Evolutionary conservation across 2,329 filamentous ascomycete species (phyloP).

Genomic region (Talaromyces sp.): DNA sequence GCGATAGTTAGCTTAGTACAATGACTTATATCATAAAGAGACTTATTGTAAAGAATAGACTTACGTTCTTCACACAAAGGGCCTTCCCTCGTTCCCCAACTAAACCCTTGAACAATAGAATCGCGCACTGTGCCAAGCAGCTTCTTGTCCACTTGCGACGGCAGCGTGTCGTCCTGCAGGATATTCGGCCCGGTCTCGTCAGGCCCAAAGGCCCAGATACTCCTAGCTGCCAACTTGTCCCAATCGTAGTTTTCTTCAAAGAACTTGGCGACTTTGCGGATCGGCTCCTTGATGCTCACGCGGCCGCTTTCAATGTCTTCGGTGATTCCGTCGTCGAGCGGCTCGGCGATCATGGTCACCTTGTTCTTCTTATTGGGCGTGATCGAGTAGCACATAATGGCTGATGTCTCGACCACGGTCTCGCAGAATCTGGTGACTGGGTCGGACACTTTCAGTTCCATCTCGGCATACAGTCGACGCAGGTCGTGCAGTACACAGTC

Average conservation of each 20-base stretch:
- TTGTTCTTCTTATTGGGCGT: conserved; percentile 99
- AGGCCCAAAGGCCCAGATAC: conserved; percentile 97
- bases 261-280: conserved; percentile 89
- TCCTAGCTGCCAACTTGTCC: conserved; percentile 87
- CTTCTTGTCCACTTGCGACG: conserved; percentile 91
- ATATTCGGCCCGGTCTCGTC: conserved; percentile 95
- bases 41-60: conserved; percentile 38
- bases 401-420: conserved; percentile 93
- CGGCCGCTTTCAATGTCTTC: conserved; percentile 87
- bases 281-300: conserved; percentile 87
- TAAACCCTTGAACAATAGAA: conserved; percentile 91
- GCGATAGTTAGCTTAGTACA: conserved; percentile 16
- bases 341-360: conserved; percentile 96
- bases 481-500: conserved; percentile 96
- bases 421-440: conserved; percentile 97
- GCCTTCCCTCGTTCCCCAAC: conserved; percentile 92
- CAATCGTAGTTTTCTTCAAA: conserved; percentile 97
- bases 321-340: conserved; percentile 88
- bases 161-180: conserved; percentile 90
- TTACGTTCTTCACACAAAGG: conserved; percentile 95
- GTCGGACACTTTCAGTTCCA: conserved; percentile 99
- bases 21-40: no score
- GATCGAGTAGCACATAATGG: conserved; percentile 95
- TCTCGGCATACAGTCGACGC: conserved; percentile 88
- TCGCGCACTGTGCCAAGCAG: conserved; percentile 81